Percentiles rank a stretch among this genome's conserved stretches.
phyloP scores from a whole-genome alignment of 1,139 yeast species.

The Nakaseomyces delphensis region DNA sequence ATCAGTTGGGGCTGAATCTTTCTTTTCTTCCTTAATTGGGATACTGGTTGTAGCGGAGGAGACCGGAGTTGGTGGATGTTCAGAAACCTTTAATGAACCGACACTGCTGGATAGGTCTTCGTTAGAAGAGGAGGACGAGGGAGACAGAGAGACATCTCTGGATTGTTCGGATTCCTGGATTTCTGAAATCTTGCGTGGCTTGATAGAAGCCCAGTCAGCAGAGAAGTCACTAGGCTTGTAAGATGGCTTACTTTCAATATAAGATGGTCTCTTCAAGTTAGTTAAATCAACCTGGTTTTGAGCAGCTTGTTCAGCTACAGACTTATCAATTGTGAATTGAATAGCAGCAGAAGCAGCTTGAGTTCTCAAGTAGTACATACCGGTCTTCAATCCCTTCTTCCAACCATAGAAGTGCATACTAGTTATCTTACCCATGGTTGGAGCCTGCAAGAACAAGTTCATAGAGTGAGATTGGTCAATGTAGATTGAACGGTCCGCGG shows the following conservation, averaged over 20 bases:
- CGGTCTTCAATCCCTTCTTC: constrained; percentile 95
- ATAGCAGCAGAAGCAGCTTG: constrained; percentile 90
- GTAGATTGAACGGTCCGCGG: constrained; percentile 88
- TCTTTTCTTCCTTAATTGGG: constrained; percentile 9
- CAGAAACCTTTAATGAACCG: constrained; percentile 25
- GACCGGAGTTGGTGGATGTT: constrained; percentile 22
- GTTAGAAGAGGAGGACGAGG: constrained; percentile 18
- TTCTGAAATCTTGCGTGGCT: constrained; percentile 11
- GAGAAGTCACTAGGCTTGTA: constrained; percentile 30
- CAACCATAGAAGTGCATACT: constrained; percentile 97
- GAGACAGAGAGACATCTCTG: constrained; percentile 22
- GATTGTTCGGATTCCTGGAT: constrained; percentile 22
- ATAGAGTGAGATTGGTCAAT: constrained; percentile 91
- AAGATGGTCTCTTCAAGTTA: constrained; percentile 46
- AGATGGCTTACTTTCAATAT: constrained; percentile 33
- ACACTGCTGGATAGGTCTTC: constrained; percentile 25
- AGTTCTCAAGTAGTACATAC: constrained; percentile 93
- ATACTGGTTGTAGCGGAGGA: constrained; percentile 6
- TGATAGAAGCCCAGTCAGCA: constrained; percentile 9
- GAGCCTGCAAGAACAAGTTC: constrained; percentile 71
- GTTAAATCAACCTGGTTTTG: constrained; percentile 43
- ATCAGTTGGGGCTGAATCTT: constrained; percentile 17
- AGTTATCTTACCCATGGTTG: constrained; percentile 85
- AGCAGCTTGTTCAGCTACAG: constrained; percentile 47
- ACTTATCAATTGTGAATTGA: constrained; percentile 58